A percentile compares a stretch with the other conserved stretches of the same genome.
These are phyloP conservation scores for Kappamyces sp. DNA, from an alignment of 192 early-diverging fungal species.

Conservation along the genomic window DNA sequence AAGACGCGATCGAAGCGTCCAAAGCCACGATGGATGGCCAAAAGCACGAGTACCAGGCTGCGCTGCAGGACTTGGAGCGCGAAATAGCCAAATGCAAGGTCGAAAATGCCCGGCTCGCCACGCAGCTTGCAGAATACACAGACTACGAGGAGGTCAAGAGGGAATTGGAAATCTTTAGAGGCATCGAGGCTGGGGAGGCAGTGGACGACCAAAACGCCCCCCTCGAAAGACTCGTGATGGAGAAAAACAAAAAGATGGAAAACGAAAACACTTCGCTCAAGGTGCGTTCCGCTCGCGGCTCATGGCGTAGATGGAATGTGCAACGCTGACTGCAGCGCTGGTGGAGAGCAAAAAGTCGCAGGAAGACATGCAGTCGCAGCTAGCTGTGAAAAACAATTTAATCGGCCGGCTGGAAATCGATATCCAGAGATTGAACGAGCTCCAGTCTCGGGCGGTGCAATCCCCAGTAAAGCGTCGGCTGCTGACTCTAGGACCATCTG, in stretches of 20 bases:
- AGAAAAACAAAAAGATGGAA: slow-evolving; percentile 78
- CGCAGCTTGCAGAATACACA: slow-evolving; percentile 52
- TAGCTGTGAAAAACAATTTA: slow-evolving; percentile 50
- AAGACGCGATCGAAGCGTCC: too few species aligned
- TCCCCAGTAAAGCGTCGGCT: slow-evolving; percentile 7
- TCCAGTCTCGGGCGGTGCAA: slow-evolving; percentile 1
- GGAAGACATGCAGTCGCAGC: slow-evolving; percentile 37
- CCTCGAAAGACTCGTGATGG: slow-evolving; percentile 73
- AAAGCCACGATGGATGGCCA: slow-evolving; percentile 22
- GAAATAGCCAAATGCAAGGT: slow-evolving; percentile 41
- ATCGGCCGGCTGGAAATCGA: slow-evolving; percentile 36
- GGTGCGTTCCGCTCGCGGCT: slow-evolving; percentile 20
- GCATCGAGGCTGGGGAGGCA: slow-evolving; percentile 32
- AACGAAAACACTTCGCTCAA: slow-evolving; percentile 61
- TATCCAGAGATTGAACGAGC: slow-evolving; percentile 8
- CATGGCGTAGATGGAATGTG: slow-evolving; percentile 5
- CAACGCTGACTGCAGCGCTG: slow-evolving; percentile 7
- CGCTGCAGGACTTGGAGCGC: slow-evolving; percentile 20
- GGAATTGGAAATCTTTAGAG: slow-evolving; percentile 79
- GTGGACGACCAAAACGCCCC: slow-evolving; percentile 37
- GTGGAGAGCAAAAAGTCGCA: slow-evolving; percentile 16
- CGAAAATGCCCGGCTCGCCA: slow-evolving; percentile 51
- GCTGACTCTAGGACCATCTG: slow-evolving; percentile 30
- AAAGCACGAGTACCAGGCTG: slow-evolving; percentile 22
- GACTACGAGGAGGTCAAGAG: slow-evolving; percentile 85